Evolutionary conservation across 2,329 filamentous ascomycete species (phyloP), one percentile per base, ranked within the genome.

Genomic region (Penicillium griseofulvum): DNA sequence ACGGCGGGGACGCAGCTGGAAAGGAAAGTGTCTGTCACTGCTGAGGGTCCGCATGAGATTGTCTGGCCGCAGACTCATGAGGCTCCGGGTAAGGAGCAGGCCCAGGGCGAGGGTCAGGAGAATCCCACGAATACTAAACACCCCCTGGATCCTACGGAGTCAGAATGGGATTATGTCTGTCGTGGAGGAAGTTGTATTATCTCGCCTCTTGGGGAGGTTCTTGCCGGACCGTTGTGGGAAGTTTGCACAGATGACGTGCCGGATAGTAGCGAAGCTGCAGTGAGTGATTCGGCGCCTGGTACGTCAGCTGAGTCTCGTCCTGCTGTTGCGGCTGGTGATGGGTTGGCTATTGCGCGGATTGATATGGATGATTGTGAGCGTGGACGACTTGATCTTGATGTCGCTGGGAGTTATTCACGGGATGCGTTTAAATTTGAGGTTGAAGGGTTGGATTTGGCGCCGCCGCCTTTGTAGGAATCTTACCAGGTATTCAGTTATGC

Each of bases 331-430:
- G 52, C 54, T 3, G 62, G 56, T 5, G 62, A 64, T 6, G 82
- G 84, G 0, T 70, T 96, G 31, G 75, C 91, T 47, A 83, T 83
- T 33, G 80, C 83, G 1, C 88, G 93, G 60, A 86, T 91, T 6
- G 91, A 97, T 68, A 87, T 97, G 67, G 89, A 95, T 46, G 91
- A 96, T 61, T 96, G 92, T 65, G 83, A 91, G 62, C 80, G 89
- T 9, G 92, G 91, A 0, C 78, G 91, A 43, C 70, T 96, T 60
- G 91, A 96, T 71, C 71, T 96, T 37, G 92, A 96, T 76, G 85
- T 90, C 37, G 90, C 85, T 3, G 92, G 91, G 0, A 91, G 88
- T 68, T 96, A 96, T 72, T 91, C 90, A 2, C 82, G 91, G 70
- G 86, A 87, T 69, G 77, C 82, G 16, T 87, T 87, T 65, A 78